Percentiles rank a stretch among this genome's conserved stretches.
These are phyloP conservation scores for Beta vulgaris DNA, from an alignment of 148 eudicot species.

Conservation along the genomic window DNA sequence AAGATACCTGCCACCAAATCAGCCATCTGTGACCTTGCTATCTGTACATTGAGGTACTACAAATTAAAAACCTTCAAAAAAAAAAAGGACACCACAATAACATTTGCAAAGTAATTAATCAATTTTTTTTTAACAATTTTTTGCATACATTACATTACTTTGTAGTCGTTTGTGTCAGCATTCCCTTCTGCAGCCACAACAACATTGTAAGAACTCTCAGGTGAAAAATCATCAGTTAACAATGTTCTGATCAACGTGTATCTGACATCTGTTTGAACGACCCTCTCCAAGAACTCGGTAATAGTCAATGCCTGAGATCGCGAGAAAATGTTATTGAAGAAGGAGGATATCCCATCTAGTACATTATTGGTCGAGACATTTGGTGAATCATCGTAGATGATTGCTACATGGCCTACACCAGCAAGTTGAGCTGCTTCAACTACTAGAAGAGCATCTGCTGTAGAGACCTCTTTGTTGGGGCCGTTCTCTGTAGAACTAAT, in stretches of 20 bases:
- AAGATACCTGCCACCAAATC: constrained; percentile 74
- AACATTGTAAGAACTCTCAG: constrained; percentile 71
- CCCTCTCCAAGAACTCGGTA: constrained; percentile 54
- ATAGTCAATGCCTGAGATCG: constrained; percentile 58
- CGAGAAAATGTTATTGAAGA: constrained; percentile 71
- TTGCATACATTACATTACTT: constrained; percentile 98
- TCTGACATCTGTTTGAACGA: constrained; percentile 56
- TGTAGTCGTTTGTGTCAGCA: constrained; percentile 70
- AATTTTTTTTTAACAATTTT: constrained; percentile 36
- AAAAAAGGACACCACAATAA: constrained; percentile 5
- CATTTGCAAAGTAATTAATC: constrained; percentile 13
- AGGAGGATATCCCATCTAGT: constrained; percentile 64
- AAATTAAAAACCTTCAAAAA: neutral
- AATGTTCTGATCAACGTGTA: constrained; percentile 71
- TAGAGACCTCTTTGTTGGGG: constrained; percentile 49
- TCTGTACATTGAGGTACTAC: constrained; percentile 37
- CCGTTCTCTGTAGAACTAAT: constrained; percentile 72
- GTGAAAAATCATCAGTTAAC: constrained; percentile 66
- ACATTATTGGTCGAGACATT: constrained; percentile 54
- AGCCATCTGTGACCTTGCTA: constrained; percentile 73
- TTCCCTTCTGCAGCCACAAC: constrained; percentile 77
- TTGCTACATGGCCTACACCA: constrained; percentile 73
- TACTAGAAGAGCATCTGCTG: constrained; percentile 63
- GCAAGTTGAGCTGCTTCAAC: constrained; percentile 79
- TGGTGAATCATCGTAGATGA: constrained; percentile 62